Evolutionary conservation across 2,329 filamentous ascomycete genomes (phyloP).

Genomic region (Arthrobotrys megalospora): DNA sequence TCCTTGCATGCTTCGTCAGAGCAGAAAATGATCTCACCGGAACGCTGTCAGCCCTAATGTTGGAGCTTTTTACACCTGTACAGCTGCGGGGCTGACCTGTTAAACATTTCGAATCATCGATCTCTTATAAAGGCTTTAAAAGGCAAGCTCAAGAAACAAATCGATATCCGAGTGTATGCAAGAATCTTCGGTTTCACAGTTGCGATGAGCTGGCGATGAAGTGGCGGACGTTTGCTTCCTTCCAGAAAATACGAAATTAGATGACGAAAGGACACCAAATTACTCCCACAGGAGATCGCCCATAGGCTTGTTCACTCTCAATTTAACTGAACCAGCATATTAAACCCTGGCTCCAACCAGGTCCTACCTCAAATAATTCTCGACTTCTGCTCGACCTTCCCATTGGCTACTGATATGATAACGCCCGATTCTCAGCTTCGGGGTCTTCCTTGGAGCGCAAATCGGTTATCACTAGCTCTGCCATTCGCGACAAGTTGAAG

Average conservation of each 20-base stretch:
- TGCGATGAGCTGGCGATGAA: slow-evolving; percentile 26
- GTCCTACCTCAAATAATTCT: slow-evolving; percentile 37
- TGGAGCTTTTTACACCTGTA: not conserved
- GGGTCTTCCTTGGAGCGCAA: not conserved
- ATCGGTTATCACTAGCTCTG: not conserved
- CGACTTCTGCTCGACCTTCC: slow-evolving; percentile 46
- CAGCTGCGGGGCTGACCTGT: slow-evolving; percentile 6
- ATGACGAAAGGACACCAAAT: slow-evolving; percentile 50
- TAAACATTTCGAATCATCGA: slow-evolving; percentile 28
- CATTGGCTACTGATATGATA: slow-evolving; percentile 54
- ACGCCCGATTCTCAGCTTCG: slow-evolving; percentile 36
- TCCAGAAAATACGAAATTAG: slow-evolving; percentile 42
- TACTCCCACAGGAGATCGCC: slow-evolving; percentile 36
- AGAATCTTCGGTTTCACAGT: slow-evolving; percentile 35
- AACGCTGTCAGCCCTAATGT: slow-evolving; percentile 35
- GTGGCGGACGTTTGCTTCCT: slow-evolving; percentile 14
- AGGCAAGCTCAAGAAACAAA: slow-evolving; percentile 16
- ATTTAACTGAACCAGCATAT: slow-evolving; percentile 60
- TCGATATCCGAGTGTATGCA: slow-evolving; percentile 1
- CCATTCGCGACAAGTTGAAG: slow-evolving; percentile 47
- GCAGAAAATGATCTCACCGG: slow-evolving; percentile 46
- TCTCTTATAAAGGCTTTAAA: slow-evolving; percentile 22
- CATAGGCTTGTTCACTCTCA: slow-evolving; percentile 44
- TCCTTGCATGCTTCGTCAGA: slow-evolving; percentile 34
- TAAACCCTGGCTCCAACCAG: slow-evolving; percentile 48